These are phyloP conservation scores for Allantophomopsis lycopodina DNA, from an alignment of 2,329 filamentous ascomycete species.

Conservation along the genomic window DNA sequence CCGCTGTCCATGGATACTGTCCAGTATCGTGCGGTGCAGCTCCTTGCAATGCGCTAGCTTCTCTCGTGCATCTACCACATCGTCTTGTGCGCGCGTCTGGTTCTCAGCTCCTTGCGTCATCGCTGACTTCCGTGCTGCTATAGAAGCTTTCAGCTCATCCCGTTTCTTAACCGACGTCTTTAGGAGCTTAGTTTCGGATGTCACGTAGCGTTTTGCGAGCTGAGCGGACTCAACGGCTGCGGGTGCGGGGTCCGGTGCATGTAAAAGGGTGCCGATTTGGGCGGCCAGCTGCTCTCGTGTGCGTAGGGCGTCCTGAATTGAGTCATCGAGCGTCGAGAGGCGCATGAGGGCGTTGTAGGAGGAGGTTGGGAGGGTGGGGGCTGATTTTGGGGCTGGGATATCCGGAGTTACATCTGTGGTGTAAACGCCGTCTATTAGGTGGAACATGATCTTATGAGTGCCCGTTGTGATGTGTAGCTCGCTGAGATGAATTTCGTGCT, in stretches of 20 bases:
- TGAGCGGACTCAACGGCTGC: constrained; percentile 33
- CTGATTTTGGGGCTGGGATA: constrained; percentile 31
- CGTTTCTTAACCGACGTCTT: constrained; percentile 46
- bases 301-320: constrained; percentile 76
- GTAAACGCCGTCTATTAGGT: constrained; percentile 79
- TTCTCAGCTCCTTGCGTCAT: constrained; percentile 49
- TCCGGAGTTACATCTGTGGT: constrained; percentile 54
- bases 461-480: constrained; percentile 55
- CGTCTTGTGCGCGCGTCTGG: constrained; percentile 42
- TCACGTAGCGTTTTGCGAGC: constrained; percentile 38
- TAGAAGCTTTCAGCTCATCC: constrained; percentile 53
- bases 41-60: constrained; percentile 42
- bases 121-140: constrained; percentile 49
- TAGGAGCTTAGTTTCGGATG: constrained; percentile 51
- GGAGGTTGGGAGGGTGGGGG: constrained; percentile 44
- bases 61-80: constrained; percentile 46
- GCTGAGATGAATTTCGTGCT: constrained; percentile 49
- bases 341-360: constrained; percentile 84
- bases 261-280: constrained; percentile 58
- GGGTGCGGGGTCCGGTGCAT: constrained; percentile 25
- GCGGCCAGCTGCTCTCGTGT: constrained; percentile 60
- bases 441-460: constrained; percentile 62
- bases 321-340: constrained; percentile 76
- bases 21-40: constrained; percentile 40
- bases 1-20: constrained; percentile 70